Conservation (phyloP, 352 stramenopile species). For the Bremia lactucae region DNA sequence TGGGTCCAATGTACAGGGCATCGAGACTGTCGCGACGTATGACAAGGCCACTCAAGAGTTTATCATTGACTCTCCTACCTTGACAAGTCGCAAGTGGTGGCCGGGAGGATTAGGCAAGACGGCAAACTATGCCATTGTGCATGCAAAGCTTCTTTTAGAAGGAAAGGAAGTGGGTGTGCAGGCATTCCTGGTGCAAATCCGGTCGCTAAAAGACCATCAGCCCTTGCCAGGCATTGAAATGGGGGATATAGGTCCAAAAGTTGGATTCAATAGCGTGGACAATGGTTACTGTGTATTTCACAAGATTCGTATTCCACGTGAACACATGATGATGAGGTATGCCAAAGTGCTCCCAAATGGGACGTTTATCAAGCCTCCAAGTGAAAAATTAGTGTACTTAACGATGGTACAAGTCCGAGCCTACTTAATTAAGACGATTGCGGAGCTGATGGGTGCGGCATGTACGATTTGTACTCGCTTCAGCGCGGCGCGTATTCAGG, state of each 20-base stretch:
- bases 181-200: conserved; percentile 20
- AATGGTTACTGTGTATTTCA: conserved; percentile 23
- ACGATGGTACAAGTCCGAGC: conserved; percentile 42
- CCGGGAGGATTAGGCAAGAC: conserved; percentile 40
- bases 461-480: conserved; percentile 44
- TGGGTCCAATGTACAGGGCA: conserved; percentile 24
- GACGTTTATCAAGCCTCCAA: conserved; percentile 46
- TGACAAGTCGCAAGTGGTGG: conserved; percentile 95
- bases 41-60: conserved; percentile 85
- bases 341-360: conserved; percentile 41
- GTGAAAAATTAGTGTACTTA: conserved; percentile 56
- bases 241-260: conserved; percentile 22
- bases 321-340: conserved; percentile 24
- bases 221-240: conserved; percentile 20
- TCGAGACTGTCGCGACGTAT: conserved; percentile 31
- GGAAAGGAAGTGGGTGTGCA: conserved; percentile 21
- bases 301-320: conserved; percentile 14
- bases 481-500: conserved; percentile 38
- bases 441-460: conserved; percentile 7
- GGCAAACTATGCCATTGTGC: conserved; percentile 21
- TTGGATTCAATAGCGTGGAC: conserved; percentile 20
- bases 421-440: conserved; percentile 13
- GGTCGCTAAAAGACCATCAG: conserved; percentile 16
- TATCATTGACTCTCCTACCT: conserved; percentile 89
- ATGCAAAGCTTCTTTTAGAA: conserved; percentile 16